Evolutionary conservation across 306 rosid species (phyloP).

Genomic region (Pachyrhizus erosus): DNA sequence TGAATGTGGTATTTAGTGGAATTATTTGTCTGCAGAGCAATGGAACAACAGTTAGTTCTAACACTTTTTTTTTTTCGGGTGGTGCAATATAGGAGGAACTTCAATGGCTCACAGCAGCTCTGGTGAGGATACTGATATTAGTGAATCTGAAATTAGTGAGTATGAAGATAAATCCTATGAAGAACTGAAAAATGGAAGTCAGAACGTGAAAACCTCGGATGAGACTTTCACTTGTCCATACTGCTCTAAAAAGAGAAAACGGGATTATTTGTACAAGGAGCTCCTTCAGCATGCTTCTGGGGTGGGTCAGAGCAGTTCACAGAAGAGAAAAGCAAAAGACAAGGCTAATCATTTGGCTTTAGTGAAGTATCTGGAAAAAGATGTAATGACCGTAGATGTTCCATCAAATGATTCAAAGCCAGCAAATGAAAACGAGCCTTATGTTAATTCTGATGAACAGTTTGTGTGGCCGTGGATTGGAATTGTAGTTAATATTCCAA

Average conservation of each 20-base stretch:
- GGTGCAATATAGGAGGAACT: slow-evolving; percentile 45
- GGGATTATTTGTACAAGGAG: slow-evolving; percentile 67
- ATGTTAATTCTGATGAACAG: slow-evolving; percentile 67
- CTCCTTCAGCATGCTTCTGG: slow-evolving; percentile 95
- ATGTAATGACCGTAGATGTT: slow-evolving; percentile 57
- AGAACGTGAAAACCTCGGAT: slow-evolving; percentile 60
- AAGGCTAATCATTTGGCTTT: slow-evolving; percentile 89
- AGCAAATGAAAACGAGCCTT: slow-evolving; percentile 47
- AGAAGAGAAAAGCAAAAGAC: slow-evolving; percentile 70
- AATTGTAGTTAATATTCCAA: slow-evolving; percentile 86
- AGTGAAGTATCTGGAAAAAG: slow-evolving; percentile 71
- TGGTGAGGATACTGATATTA: slow-evolving; percentile 72
- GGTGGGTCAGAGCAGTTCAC: slow-evolving; percentile 86
- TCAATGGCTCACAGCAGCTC: slow-evolving; percentile 55
- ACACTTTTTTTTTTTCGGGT: slow-evolving; percentile 46
- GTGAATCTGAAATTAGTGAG: slow-evolving; percentile 78
- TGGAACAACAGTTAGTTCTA: neutral
- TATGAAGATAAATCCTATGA: slow-evolving; percentile 63
- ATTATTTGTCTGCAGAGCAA: slow-evolving; percentile 5
- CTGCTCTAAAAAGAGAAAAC: slow-evolving; percentile 76
- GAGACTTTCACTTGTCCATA: slow-evolving; percentile 83
- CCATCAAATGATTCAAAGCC: slow-evolving; percentile 42
- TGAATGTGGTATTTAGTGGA: slow-evolving; percentile 1
- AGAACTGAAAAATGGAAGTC: slow-evolving; percentile 73
- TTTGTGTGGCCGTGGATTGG: slow-evolving; percentile 98